phyloP scores from a whole-genome alignment of 129 eudicot species.

The Escallonia herrerae region DNA sequence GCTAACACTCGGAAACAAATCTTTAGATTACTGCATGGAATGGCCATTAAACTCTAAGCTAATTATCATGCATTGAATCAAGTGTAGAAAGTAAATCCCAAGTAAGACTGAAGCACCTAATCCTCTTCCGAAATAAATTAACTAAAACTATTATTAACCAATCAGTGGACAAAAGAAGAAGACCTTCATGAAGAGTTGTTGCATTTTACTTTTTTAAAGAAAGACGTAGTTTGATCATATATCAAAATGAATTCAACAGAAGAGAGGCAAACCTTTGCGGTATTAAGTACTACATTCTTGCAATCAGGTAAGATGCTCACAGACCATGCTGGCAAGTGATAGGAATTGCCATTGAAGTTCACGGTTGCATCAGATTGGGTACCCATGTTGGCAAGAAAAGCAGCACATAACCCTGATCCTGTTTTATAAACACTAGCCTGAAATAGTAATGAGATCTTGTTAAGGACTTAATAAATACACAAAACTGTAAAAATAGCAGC shows the following conservation, averaged over 20 bases:
- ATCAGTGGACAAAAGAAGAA: not conserved
- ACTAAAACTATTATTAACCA: no score
- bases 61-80: no score
- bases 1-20: no score
- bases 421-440: slow-evolving; percentile 81
- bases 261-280: slow-evolving; percentile 66
- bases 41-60: no score
- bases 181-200: not conserved
- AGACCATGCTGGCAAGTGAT: slow-evolving; percentile 92
- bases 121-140: no score
- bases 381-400: slow-evolving; percentile 75
- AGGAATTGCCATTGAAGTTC: slow-evolving; percentile 68
- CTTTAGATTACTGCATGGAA: no score
- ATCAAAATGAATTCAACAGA: no score
- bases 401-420: slow-evolving; percentile 65
- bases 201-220: no score
- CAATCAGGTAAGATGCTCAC: slow-evolving; percentile 99
- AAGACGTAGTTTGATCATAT: no score
- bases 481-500: not conserved
- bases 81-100: no score
- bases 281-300: slow-evolving; percentile 80
- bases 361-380: slow-evolving; percentile 63
- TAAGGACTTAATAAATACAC: not conserved
- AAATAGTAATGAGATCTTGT: slow-evolving; percentile 16
- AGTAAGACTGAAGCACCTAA: no score